Conservation (phyloP, 179 eudicot species). For the Patellifolia procumbens region DNA sequence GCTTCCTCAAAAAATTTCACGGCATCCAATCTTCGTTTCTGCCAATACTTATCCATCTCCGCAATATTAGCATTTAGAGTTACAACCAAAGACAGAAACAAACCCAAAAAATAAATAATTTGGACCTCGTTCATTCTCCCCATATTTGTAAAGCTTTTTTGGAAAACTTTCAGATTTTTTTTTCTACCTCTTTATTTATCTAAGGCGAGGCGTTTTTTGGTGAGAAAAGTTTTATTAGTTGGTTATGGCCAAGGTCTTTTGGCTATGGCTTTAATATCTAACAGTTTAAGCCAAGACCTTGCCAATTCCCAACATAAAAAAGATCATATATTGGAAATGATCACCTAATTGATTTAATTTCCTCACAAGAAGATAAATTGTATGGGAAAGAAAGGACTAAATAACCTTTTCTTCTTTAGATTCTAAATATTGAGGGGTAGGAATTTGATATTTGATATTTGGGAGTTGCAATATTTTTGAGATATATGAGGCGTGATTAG, state of each 20-base stretch:
- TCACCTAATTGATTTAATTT: not conserved
- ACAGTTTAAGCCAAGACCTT: slow-evolving; percentile 1
- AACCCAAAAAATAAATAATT: not conserved
- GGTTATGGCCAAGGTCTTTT: slow-evolving; percentile 5
- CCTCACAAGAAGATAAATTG: not conserved
- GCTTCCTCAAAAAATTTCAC: slow-evolving; percentile 21
- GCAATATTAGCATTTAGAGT: slow-evolving; percentile 23
- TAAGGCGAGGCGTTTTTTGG: not conserved
- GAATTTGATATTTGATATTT: not conserved
- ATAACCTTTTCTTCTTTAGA: too few relatives aligned
- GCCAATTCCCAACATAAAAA: not conserved
- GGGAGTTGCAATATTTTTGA: not conserved
- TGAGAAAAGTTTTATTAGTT: not conserved
- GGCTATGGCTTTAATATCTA: not conserved
- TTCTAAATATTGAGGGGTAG: not conserved
- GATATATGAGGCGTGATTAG: not conserved
- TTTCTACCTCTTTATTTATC: not conserved
- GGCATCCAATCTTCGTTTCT: not conserved
- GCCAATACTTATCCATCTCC: slow-evolving; percentile 34
- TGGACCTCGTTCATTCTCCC: not conserved
- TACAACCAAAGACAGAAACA: slow-evolving; percentile 13
- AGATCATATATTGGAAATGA: not conserved
- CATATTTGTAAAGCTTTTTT: not conserved
- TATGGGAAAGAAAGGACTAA: too few relatives aligned
- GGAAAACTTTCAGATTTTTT: not conserved